phyloP scores from a whole-genome alignment of 208 protist genomes.

The Leptomonas pyrrhocoris region DNA sequence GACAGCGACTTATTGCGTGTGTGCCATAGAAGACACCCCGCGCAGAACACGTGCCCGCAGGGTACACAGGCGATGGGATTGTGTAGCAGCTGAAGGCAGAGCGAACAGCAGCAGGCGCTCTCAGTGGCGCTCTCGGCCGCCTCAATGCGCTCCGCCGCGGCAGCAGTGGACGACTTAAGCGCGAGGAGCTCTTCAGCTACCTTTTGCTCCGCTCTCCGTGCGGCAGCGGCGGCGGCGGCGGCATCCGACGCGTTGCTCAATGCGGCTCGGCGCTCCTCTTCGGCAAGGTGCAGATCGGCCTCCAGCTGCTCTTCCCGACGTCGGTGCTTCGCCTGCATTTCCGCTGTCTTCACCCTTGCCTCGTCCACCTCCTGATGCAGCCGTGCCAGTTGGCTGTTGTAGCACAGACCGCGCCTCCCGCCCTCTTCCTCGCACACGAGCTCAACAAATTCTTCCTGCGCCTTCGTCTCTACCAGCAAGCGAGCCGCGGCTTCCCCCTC shows the following conservation, averaged over 20 bases:
- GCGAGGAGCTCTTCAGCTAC: background rate
- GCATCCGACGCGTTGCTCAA: constrained; percentile 1
- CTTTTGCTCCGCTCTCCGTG: constrained; percentile 13
- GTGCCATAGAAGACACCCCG: constrained; percentile 59
- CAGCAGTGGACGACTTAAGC: constrained; percentile 31
- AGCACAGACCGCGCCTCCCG: background rate
- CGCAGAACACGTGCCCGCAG: constrained; percentile 89
- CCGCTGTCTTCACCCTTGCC: background rate
- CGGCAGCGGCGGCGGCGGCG: constrained; percentile 5
- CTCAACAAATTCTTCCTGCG: background rate
- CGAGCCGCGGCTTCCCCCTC: background rate
- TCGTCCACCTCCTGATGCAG: background rate
- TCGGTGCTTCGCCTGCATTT: background rate
- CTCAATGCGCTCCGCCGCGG: constrained; percentile 58
- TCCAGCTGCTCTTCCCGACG: background rate
- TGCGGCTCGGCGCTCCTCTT: background rate
- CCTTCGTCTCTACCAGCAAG: background rate
- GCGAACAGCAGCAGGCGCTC: constrained; percentile 68
- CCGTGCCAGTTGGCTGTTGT: background rate
- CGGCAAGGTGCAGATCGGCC: background rate
- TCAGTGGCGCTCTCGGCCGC: constrained; percentile 80
- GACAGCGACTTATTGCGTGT: constrained; percentile 43
- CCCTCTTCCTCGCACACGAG: background rate
- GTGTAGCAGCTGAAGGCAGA: constrained; percentile 68
- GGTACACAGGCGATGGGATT: constrained; percentile 75